Base-by-base conservation (phyloP, 1,284 basidiomycete genomes). In the Porphyrellus sp. region DNA sequence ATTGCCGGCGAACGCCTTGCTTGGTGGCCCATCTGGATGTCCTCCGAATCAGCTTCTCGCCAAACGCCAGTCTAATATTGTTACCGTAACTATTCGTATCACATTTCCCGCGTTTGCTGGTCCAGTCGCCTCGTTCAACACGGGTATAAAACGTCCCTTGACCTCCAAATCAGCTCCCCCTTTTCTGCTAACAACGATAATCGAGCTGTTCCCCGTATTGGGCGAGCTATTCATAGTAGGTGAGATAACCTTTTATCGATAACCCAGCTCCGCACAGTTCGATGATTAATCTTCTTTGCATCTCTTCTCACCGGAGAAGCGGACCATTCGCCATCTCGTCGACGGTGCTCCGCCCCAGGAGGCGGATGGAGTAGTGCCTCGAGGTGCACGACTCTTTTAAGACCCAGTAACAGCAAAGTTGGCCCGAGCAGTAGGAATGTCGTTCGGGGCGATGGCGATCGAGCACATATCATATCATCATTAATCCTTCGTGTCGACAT, bases 401-500 rank as follows among this genome's bases (percentile, higher is more conserved):
- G 21, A 45, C 42, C n/a, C 25, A 31, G 18, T n/a, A n/a, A 20
- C 24, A 16, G 27, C 30, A 18, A 16, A 27, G 25, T 27, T 23
- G 21, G 23, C 40, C 38, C 34, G 25, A 24, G 16, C 18, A 39
- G 40, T 28, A 23, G 48, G 33, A 18, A 54, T 54, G 37, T 51
- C 40, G 52, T n/a, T n/a, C 11, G 33, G 16, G 33, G n/a, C 15
- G 33, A 34, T 16, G 33, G 33, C 8, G 33, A 41, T 45, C 31
- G 34, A 48, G 15, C 35, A 41, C 35, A 50, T 53, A 54, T 60
- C 46, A 51, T 27, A 46, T 44, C 50, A 51, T 49, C 53, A 57
- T 47, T n/a, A n/a, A n/a, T 28, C 18, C 27, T 45, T 52, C 53
- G 46, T 52, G 56, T 64, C 63, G 63, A 68, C 56, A 70, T 70